phyloP scores from a whole-genome alignment of 1,139 yeast species.

The Diutina ranongensis region DNA sequence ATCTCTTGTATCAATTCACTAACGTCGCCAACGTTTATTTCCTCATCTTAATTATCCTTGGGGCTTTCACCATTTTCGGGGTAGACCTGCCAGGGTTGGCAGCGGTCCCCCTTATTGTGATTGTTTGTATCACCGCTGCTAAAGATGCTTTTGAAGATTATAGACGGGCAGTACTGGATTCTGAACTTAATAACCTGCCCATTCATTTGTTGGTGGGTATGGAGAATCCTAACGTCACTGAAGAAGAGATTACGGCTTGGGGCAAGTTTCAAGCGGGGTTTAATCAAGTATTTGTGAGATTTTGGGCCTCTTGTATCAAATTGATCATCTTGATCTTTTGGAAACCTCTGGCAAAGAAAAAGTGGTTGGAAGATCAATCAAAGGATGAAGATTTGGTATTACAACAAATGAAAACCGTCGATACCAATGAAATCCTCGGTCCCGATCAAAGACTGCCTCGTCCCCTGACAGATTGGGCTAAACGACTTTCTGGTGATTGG shows the following conservation, averaged over 20 bases:
- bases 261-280: conserved; percentile 42
- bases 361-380: background rate
- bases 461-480: background rate
- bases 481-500: background rate
- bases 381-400: background rate
- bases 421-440: background rate
- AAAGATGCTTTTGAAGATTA: conserved; percentile 95
- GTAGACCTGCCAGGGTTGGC: conserved; percentile 82
- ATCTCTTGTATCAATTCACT: conserved; percentile 64
- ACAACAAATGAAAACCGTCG: background rate
- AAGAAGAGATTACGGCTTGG: conserved; percentile 54
- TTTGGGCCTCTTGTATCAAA: conserved; percentile 59
- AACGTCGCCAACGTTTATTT: conserved; percentile 89
- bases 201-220: conserved; percentile 32
- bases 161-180: conserved; percentile 67
- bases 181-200: conserved; percentile 60
- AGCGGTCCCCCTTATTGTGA: conserved; percentile 89
- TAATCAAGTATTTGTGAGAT: conserved; percentile 20
- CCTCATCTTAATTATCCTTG: conserved; percentile 68
- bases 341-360: background rate
- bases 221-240: conserved; percentile 67
- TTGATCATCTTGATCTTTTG: background rate
- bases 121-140: conserved; percentile 76
- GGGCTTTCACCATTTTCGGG: conserved; percentile 85
- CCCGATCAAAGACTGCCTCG: background rate